Conservation (phyloP, 495 filamentous ascomycete genomes). For the Penicillium turbatum region DNA sequence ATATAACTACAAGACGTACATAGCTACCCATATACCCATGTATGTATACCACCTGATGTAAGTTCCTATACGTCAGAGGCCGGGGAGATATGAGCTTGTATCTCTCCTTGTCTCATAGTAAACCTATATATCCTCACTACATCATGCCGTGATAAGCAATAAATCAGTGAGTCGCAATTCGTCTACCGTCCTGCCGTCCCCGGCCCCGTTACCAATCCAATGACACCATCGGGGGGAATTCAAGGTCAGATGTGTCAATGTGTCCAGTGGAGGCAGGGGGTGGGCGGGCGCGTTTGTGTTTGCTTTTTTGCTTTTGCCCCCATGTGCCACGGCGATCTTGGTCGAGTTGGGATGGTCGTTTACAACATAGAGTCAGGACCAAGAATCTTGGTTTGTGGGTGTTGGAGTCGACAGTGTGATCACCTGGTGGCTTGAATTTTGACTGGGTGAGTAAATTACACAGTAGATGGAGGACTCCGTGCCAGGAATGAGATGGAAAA, state of each 20-base stretch:
- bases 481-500: neutral
- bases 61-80: neutral
- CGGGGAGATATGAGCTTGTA: neutral
- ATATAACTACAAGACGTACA: too few relatives aligned
- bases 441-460: too few relatives aligned
- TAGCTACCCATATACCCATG: neutral
- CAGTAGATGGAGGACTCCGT: too few relatives aligned
- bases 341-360: neutral
- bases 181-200: neutral
- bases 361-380: neutral
- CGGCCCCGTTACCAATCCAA: neutral
- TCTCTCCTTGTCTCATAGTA: neutral
- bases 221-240: slow-evolving; percentile 1
- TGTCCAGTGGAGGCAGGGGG: neutral
- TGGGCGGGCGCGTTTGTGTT: neutral
- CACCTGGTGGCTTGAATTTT: too few relatives aligned
- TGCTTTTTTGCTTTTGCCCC: neutral
- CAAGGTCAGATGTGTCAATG: slow-evolving; percentile 1
- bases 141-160: neutral
- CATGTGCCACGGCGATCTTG: slow-evolving; percentile 6
- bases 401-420: too few relatives aligned
- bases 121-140: neutral
- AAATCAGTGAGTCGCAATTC: neutral
- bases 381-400: slow-evolving; percentile 1
- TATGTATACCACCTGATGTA: too few relatives aligned